Evolutionary conservation across 2,329 filamentous ascomycete species (phyloP).

Genomic region (Aspergillus sp.): DNA sequence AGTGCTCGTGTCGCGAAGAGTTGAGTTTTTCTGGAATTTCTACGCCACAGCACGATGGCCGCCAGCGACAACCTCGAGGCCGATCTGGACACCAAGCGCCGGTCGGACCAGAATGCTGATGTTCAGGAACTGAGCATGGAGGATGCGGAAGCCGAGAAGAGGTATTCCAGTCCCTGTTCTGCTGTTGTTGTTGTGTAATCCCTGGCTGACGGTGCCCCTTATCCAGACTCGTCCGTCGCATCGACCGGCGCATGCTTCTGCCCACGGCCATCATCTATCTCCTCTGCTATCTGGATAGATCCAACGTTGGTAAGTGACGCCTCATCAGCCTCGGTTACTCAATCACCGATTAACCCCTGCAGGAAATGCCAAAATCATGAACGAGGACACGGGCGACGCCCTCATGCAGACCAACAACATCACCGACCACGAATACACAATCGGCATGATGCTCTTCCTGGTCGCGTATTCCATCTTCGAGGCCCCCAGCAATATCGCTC

Average conservation of each 20-base stretch:
- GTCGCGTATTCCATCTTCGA: slow-evolving; percentile 26
- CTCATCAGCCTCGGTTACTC: neutral
- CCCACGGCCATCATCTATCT: slow-evolving; percentile 25
- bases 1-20: no score
- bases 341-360: neutral
- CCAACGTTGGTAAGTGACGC: slow-evolving; percentile 27
- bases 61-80: neutral
- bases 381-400: slow-evolving; percentile 36
- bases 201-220: neutral
- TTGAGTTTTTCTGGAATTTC: no score
- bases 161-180: neutral
- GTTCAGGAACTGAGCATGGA: neutral
- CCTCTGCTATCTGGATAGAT: slow-evolving; percentile 33
- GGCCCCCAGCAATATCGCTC: slow-evolving; percentile 21
- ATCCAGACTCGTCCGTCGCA: slow-evolving; percentile 4
- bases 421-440: neutral
- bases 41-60: neutral
- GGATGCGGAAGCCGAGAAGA: slow-evolving; percentile 1
- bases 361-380: slow-evolving; percentile 45
- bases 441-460: slow-evolving; percentile 40
- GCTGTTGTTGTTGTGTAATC: neutral
- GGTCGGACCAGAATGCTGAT: neutral
- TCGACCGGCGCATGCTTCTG: slow-evolving; percentile 3
- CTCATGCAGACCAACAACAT: slow-evolving; percentile 29
- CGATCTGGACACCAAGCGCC: neutral